Evolutionary conservation across 768 basidiomycete species (phyloP).

Genomic region (Tulasnella sp.): DNA sequence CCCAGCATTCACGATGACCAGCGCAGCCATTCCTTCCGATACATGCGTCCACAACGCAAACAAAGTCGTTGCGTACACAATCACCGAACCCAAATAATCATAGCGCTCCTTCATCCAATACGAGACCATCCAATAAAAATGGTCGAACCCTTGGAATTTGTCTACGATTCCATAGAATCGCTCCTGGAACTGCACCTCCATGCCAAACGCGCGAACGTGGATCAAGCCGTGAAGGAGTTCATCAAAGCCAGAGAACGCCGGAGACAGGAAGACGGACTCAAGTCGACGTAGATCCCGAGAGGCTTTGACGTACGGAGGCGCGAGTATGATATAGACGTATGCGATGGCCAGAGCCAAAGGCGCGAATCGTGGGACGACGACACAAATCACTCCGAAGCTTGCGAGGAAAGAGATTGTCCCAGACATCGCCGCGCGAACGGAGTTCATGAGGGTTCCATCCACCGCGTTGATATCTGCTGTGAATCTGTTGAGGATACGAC

Average conservation of each 20-base stretch:
- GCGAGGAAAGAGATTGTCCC: conserved; percentile 51
- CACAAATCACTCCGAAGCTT: conserved; percentile 54
- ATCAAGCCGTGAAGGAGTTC: conserved; percentile 56
- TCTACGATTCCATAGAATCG: conserved; percentile 47
- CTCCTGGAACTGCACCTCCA: conserved; percentile 58
- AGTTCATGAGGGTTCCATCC: conserved; percentile 50
- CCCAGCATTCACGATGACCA: conserved; percentile 62
- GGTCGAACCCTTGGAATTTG: conserved; percentile 61
- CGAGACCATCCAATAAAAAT: conserved; percentile 53
- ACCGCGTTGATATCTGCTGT: conserved; percentile 68
- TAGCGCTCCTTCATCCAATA: conserved; percentile 67
- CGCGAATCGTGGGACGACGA: conserved; percentile 51
- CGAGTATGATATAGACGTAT: conserved; percentile 54
- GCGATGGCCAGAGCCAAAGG: conserved; percentile 60
- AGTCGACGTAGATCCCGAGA: conserved; percentile 58
- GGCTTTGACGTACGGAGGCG: conserved; percentile 48
- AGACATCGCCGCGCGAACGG: conserved; percentile 43
- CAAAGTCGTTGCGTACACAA: conserved; percentile 58
- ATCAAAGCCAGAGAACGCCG: conserved; percentile 64
- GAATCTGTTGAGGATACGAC: conserved; percentile 70
- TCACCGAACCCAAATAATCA: conserved; percentile 61
- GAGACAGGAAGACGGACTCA: conserved; percentile 57
- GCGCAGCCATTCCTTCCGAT: conserved; percentile 50
- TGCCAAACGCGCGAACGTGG: conserved; percentile 61
- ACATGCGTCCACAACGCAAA: conserved; percentile 52